Conservation (phyloP, 2,329 filamentous ascomycete species). For the Epicoccum sorghinum region DNA sequence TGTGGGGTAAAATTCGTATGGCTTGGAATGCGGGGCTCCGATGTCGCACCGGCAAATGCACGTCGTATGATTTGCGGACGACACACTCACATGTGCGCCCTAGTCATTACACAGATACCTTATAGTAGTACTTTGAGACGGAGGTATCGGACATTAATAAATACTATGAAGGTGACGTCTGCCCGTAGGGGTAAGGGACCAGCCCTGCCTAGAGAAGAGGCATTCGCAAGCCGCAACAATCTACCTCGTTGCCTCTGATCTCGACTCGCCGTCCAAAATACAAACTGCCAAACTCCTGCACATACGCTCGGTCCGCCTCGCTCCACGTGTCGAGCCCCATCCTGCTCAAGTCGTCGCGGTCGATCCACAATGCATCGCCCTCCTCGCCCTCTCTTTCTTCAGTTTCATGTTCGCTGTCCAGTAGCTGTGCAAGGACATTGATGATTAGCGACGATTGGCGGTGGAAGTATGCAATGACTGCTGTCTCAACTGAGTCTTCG, state of each 20-base stretch:
- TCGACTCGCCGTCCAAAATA: conserved; percentile 71
- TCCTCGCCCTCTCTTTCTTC: conserved; percentile 42
- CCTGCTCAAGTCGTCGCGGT: conserved; percentile 67
- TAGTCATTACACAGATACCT: too few relatives aligned
- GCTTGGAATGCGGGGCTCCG: conserved; percentile 14
- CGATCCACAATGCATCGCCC: conserved; percentile 58
- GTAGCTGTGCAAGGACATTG: conserved; percentile 65
- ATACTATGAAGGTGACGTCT: background rate
- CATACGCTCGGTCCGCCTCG: conserved; percentile 70
- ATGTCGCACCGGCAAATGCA: conserved; percentile 7
- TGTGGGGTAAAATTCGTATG: conserved; percentile 15
- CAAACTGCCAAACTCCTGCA: conserved; percentile 64
- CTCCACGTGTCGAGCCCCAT: conserved; percentile 85
- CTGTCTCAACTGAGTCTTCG: conserved; percentile 65
- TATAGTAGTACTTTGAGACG: too few relatives aligned
- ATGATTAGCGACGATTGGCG: conserved; percentile 72
- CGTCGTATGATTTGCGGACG: conserved; percentile 2
- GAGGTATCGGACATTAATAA: background rate
- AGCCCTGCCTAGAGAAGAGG: conserved; percentile 30
- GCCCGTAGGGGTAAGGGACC: background rate
- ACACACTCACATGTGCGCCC: too few relatives aligned
- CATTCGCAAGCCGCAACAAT: conserved; percentile 75
- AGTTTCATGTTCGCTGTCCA: conserved; percentile 58
- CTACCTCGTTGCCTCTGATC: conserved; percentile 71
- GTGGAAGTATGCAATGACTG: conserved; percentile 82